Evolutionary conservation across 106 monocot genomes (phyloP), one percentile per base, ranked within the genome.

Genomic region (Iris macrosiphon): DNA sequence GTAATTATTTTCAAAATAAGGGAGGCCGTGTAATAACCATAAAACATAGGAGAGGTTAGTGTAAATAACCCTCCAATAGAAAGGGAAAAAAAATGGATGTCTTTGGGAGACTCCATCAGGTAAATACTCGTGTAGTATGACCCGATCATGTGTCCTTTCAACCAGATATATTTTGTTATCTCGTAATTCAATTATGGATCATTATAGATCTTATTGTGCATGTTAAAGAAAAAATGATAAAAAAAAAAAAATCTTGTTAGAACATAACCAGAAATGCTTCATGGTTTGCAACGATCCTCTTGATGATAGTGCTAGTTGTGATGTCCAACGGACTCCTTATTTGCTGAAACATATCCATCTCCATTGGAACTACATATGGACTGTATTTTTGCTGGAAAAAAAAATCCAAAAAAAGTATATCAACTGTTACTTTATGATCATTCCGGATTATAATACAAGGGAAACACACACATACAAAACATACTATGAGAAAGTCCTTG

Each of bases 221-320:
- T 10, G 23, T 12, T 25, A 0, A 42, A 29, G 41, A 15, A 2
- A 42, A 47, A 31, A 27, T 41, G 33, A 14, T 54, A 31, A 26
- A 54, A 22, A 56, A 5, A 7, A 38, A 34, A 38, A 21, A 21
- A 47, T 49, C 5, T 28, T 15, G 29, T 19, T 3, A 14, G 32
- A 31, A 18, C 44, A 41, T 23, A 29, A 86, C 86, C 86, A 81
- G 86, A 71, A 70, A 86, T 10, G 86, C 81, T 64, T 86, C 86
- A 10, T 86, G 86, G 52, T 86, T 86, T 7, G 77, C 57, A 55
- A 86, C 86, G 17, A 86, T 86, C 59, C 86, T 62, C 52, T 63
- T 80, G 52, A 86, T 86, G 40, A 86, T 86, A 35, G 86, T 81
- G 50, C 81, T 86, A 45, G 86, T 86, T 21, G 86, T 86, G 61